phyloP scores from a whole-genome alignment of 1,139 yeast species.

The Yamadazyma trypodendri region DNA sequence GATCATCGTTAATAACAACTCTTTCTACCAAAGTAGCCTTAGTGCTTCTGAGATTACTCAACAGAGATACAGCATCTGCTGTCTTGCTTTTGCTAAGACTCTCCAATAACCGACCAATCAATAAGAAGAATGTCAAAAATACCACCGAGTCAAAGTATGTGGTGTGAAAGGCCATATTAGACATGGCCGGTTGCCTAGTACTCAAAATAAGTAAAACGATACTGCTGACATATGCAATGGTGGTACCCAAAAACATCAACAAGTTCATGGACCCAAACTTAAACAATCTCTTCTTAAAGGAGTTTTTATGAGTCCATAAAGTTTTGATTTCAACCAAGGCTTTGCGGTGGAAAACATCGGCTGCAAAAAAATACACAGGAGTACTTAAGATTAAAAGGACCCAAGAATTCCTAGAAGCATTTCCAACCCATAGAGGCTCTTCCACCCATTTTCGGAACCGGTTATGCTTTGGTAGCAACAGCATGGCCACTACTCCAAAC shows the following conservation, averaged over 20 bases:
- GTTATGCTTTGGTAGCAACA: slow-evolving; percentile 48
- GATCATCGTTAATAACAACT: slow-evolving; percentile 1
- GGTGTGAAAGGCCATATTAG: slow-evolving; percentile 50
- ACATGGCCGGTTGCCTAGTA: slow-evolving; percentile 32
- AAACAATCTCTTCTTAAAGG: slow-evolving; percentile 57
- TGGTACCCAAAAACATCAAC: slow-evolving; percentile 69
- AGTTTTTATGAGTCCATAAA: slow-evolving; percentile 56
- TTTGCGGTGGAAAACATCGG: slow-evolving; percentile 68
- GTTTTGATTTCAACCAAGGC: slow-evolving; percentile 59
- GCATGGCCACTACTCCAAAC: slow-evolving; percentile 69
- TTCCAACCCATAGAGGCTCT: slow-evolving; percentile 63
- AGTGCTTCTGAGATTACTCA: slow-evolving; percentile 51
- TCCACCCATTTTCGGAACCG: slow-evolving; percentile 53
- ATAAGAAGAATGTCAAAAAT: slow-evolving; percentile 65
- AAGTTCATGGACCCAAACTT: slow-evolving; percentile 78
- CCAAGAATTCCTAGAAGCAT: slow-evolving; percentile 66
- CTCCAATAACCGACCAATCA: slow-evolving; percentile 70
- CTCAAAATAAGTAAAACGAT: slow-evolving; percentile 54
- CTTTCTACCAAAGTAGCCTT: slow-evolving; percentile 49
- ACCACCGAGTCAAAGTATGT: slow-evolving; percentile 80
- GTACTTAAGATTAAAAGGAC: slow-evolving; percentile 62
- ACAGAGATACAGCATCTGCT: slow-evolving; percentile 59
- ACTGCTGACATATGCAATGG: slow-evolving; percentile 70
- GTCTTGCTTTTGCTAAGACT: slow-evolving; percentile 65
- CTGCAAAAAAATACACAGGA: slow-evolving; percentile 73